Percentiles rank a stretch among this genome's conserved stretches.
Evolutionary conservation across 169 alveolate species (phyloP).

Genomic region (Plasmodium malariae): DNA sequence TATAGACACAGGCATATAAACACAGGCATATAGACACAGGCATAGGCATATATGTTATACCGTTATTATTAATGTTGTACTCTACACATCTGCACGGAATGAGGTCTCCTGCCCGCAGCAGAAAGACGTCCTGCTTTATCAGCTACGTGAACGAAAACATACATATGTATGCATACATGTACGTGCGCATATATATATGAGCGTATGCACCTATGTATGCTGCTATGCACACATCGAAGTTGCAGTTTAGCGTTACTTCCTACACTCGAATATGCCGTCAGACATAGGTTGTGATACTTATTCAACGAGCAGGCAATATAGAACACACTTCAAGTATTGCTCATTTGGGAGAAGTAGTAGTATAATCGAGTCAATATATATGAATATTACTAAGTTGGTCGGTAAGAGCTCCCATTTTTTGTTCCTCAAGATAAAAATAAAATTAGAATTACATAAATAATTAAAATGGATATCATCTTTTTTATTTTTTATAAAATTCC

Average conservation of each 20-base stretch:
- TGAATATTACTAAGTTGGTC: slow-evolving; percentile 53
- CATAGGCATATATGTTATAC: slow-evolving; percentile 12
- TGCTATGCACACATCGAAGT: not conserved
- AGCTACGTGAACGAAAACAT: slow-evolving; percentile 14
- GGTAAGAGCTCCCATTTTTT: slow-evolving; percentile 60
- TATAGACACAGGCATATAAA: not conserved
- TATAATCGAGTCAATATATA: no score
- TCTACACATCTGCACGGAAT: slow-evolving; percentile 61
- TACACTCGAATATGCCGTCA: not conserved
- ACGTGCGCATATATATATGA: not conserved
- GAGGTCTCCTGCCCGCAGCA: slow-evolving; percentile 58
- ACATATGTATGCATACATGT: not conserved
- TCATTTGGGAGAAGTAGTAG: no score
- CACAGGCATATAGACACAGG: no score
- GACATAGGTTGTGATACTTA: not conserved
- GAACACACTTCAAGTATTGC: no score
- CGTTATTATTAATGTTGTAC: slow-evolving; percentile 26
- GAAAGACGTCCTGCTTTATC: slow-evolving; percentile 57
- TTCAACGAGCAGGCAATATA: no score
- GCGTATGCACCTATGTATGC: not conserved
- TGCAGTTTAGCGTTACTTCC: no score
- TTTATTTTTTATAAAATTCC: slow-evolving; percentile 18
- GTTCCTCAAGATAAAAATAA: slow-evolving; percentile 50
- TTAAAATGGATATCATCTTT: slow-evolving; percentile 46
- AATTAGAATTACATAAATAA: slow-evolving; percentile 36